Evolutionary conservation across 2,329 filamentous ascomycete genomes (phyloP).

Genomic region (Biscogniauxia sp.): DNA sequence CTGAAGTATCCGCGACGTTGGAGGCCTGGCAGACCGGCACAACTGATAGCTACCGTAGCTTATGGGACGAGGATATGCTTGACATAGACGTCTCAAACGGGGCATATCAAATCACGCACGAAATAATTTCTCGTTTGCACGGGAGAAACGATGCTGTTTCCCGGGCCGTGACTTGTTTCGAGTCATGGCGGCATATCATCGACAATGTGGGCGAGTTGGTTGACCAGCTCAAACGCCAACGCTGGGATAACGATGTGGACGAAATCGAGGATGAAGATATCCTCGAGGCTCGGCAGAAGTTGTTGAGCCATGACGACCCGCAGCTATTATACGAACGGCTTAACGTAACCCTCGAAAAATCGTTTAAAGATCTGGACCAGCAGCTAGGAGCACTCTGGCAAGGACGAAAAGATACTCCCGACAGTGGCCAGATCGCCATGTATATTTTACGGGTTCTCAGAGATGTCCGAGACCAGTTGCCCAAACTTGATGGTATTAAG

Average conservation of each 20-base stretch:
- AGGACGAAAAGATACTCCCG: slow-evolving; percentile 41
- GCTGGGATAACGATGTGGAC: slow-evolving; percentile 74
- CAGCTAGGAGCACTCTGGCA: slow-evolving; percentile 53
- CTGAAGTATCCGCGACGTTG: slow-evolving; percentile 61
- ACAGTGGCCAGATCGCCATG: slow-evolving; percentile 54
- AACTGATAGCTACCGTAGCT: slow-evolving; percentile 48
- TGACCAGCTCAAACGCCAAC: slow-evolving; percentile 62
- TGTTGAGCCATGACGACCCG: slow-evolving; percentile 72
- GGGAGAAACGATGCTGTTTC: slow-evolving; percentile 69
- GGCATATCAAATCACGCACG: slow-evolving; percentile 65
- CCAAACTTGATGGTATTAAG: slow-evolving; percentile 48
- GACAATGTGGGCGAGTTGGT: slow-evolving; percentile 63
- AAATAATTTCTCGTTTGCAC: slow-evolving; percentile 66
- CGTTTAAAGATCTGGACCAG: slow-evolving; percentile 57
- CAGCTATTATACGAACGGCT: slow-evolving; percentile 59
- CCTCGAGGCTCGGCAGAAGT: slow-evolving; percentile 62
- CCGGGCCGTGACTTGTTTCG: slow-evolving; percentile 61
- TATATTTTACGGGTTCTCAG: slow-evolving; percentile 73
- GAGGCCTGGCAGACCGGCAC: slow-evolving; percentile 56
- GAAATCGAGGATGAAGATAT: slow-evolving; percentile 73
- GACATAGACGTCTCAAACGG: slow-evolving; percentile 65
- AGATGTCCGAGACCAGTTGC: slow-evolving; percentile 67
- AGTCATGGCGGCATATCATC: slow-evolving; percentile 72
- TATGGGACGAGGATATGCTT: slow-evolving; percentile 68
- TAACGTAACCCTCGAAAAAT: slow-evolving; percentile 51